These are phyloP conservation scores for Periglandula ipomoeae DNA, from an alignment of 2,329 filamentous ascomycete genomes.

Conservation along the genomic window DNA sequence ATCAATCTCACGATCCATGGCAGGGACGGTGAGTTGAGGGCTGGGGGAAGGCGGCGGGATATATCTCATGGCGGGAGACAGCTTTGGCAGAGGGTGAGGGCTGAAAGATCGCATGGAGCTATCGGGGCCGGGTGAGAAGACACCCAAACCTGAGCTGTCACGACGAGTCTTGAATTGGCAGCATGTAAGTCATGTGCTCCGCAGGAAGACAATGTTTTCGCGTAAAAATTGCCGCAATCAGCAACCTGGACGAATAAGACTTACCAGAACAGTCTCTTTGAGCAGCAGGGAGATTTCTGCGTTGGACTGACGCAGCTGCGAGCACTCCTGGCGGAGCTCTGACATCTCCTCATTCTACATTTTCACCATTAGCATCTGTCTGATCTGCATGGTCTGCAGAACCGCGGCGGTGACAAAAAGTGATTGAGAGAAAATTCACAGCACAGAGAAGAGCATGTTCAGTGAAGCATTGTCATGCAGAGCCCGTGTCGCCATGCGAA, in stretches of 20 bases:
- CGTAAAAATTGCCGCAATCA: neutral
- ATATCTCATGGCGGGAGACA: slow-evolving; percentile 10
- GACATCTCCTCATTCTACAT: slow-evolving; percentile 15
- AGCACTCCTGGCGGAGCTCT: slow-evolving; percentile 15
- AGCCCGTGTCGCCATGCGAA: neutral
- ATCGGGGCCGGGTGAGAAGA: slow-evolving; percentile 5
- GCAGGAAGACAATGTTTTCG: neutral
- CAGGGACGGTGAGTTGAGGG: slow-evolving; percentile 8
- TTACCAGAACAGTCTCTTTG: slow-evolving; percentile 13
- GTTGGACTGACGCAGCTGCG: slow-evolving; percentile 16
- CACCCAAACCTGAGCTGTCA: slow-evolving; percentile 5
- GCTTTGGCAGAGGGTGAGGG: slow-evolving; percentile 8
- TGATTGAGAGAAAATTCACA: too few relatives aligned
- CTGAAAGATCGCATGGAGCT: slow-evolving; percentile 9
- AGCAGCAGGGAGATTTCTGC: slow-evolving; percentile 15
- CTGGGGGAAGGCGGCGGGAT: slow-evolving; percentile 9
- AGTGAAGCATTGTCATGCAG: neutral
- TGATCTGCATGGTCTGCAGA: neutral
- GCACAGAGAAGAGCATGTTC: neutral
- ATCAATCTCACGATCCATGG: slow-evolving; percentile 15
- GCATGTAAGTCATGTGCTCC: neutral
- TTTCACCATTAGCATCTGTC: neutral
- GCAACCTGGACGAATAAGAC: neutral
- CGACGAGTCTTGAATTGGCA: slow-evolving; percentile 1
- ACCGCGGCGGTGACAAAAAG: too few relatives aligned